Evolutionary conservation across 257 asterid genomes (phyloP).

Genomic region (Marsdenia floribunda): DNA sequence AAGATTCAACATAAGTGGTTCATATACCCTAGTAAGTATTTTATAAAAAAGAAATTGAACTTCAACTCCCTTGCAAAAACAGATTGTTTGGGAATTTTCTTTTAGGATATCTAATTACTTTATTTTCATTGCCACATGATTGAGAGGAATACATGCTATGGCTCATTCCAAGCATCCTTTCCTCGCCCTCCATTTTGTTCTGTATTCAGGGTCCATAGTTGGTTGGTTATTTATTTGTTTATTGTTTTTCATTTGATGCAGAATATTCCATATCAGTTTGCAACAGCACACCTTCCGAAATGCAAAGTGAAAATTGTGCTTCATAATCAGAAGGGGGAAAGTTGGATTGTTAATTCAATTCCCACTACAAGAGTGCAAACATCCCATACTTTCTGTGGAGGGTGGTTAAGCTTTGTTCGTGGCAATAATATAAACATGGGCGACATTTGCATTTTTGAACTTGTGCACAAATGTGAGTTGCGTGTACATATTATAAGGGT

Average conservation of each 20-base stretch:
- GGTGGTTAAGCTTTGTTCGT: slow-evolving; percentile 92
- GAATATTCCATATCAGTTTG: slow-evolving; percentile 89
- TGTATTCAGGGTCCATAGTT: not conserved
- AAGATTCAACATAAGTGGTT: slow-evolving; percentile 83
- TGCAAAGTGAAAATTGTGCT: slow-evolving; percentile 79
- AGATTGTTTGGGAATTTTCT: not conserved
- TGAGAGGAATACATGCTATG: not conserved
- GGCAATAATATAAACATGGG: slow-evolving; percentile 65
- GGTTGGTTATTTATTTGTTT: slow-evolving; percentile 15
- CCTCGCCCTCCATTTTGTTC: slow-evolving; percentile 6
- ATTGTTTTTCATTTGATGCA: slow-evolving; percentile 27
- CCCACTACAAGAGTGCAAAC: slow-evolving; percentile 86
- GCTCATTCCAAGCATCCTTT: slow-evolving; percentile 5
- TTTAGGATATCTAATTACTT: not conserved
- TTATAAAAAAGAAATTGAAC: no score
- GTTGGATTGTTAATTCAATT: slow-evolving; percentile 83
- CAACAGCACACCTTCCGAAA: slow-evolving; percentile 74
- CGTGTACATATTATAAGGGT: slow-evolving; percentile 71
- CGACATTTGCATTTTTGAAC: slow-evolving; percentile 90
- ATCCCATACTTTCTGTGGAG: slow-evolving; percentile 93
- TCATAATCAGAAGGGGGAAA: slow-evolving; percentile 65
- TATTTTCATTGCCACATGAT: not conserved
- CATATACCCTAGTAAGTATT: slow-evolving; percentile 76
- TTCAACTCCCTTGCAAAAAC: slow-evolving; percentile 3
- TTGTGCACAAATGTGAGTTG: slow-evolving; percentile 56